A percentile compares a stretch with the other conserved stretches of the same genome.
These are phyloP conservation scores for Blastobotrys indianensis DNA, from an alignment of 1,139 yeast species.

Conservation along the genomic window DNA sequence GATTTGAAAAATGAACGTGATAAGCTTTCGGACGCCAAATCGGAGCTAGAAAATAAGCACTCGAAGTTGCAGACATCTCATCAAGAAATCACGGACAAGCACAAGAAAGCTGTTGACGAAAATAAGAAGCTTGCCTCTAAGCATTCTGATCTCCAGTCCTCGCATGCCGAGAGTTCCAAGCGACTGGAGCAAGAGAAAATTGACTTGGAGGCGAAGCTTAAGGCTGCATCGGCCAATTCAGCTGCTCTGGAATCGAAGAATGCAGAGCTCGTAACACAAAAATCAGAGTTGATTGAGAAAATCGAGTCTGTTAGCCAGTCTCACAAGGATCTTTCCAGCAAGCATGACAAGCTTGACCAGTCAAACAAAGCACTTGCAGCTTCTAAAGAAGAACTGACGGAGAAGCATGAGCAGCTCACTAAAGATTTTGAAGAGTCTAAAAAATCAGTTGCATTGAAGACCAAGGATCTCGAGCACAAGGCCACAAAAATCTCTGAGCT, in stretches of 20 bases:
- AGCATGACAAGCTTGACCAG: slow-evolving; percentile 6
- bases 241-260: slow-evolving; percentile 4
- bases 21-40: background rate
- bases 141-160: no score
- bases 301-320: slow-evolving; percentile 3
- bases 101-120: slow-evolving; percentile 18
- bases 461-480: slow-evolving; percentile 9
- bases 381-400: slow-evolving; percentile 5
- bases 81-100: slow-evolving; percentile 5
- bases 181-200: background rate
- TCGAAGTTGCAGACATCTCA: background rate
- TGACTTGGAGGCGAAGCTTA: background rate
- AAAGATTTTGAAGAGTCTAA: background rate
- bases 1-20: background rate
- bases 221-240: slow-evolving; percentile 1
- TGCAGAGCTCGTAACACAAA: slow-evolving; percentile 1
- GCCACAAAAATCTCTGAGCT: slow-evolving; percentile 7
- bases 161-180: no score
- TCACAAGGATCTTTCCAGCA: slow-evolving; percentile 8
- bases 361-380: slow-evolving; percentile 1
- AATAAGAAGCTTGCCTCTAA: background rate
- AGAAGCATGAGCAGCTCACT: slow-evolving; percentile 10
- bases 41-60: background rate
- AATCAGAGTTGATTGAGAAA: slow-evolving; percentile 7
- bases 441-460: slow-evolving; percentile 4